Evolutionary conservation across 176 grass and related monocot species (phyloP), one percentile per base, ranked within the genome.

Genomic region (Microstegium vimineum): DNA sequence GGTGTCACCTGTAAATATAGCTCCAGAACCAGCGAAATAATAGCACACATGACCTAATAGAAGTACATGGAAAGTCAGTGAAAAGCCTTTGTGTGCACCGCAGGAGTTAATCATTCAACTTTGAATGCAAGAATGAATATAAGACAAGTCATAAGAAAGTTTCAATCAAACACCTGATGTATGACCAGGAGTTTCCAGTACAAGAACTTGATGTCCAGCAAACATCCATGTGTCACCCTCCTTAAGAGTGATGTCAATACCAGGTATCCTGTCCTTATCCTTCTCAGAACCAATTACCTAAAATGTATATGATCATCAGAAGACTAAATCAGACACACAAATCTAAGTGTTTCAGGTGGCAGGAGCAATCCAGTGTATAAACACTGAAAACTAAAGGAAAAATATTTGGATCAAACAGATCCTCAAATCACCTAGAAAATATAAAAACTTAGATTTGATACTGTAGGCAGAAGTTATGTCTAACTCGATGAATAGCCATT

Each of bases 141-240:
- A 73, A 35, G 16, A 28, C 12, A 23, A 69, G 23, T 36, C 51
- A 65, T 12, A 62, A 75, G 35, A 84, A 69, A 54, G 47, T 75
- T 78, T 38, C 31, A 69, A 83, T 52, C 61, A 77, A 80, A 36
- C 54, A 92, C 93, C 93, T 92, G 77, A 74, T 76, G 96, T 99
- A 76, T 99, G 96, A 3, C 96, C 96, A 76, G 96, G 93, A 83
- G 96, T 99, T 88, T 95, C 92, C 89, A 99, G 88, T 42, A 99
- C 93, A 90, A 93, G 77, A 85, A 95, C 96, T 74, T 89, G 90
- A 87, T 99, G 96, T 31, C 96, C 89, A 2, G 89, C 93, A 85
- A 99, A 99, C 96, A 99, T 99, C 96, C 96, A 99, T 51, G 77
- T 90, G 79, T 99, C 91, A 78, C 91, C 93, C 69, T 99, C 96